Conservation (phyloP, 2,329 filamentous ascomycete genomes). For the Clarireedia monteithiana region DNA sequence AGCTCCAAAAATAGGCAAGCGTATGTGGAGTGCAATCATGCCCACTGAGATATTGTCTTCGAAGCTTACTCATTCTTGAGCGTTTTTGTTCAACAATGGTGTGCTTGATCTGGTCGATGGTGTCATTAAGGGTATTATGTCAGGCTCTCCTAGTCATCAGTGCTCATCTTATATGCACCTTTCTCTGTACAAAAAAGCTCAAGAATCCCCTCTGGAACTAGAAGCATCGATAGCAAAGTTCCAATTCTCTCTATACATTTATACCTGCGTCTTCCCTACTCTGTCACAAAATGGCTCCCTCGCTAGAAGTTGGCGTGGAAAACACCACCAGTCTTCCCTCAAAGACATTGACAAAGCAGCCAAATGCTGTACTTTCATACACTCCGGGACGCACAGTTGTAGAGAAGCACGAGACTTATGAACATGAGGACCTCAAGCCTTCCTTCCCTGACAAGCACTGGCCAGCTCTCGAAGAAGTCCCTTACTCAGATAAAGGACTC, state of each 20-base stretch:
- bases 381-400: constrained; percentile 39
- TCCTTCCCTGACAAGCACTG: constrained; percentile 45
- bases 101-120: constrained; percentile 8
- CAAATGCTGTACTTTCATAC: constrained; percentile 12
- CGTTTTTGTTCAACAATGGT: constrained; percentile 1
- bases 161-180: neutral
- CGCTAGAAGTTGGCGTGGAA: constrained; percentile 12
- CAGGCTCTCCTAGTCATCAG: neutral
- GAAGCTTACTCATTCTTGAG: neutral
- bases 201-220: no score
- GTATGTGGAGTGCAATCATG: neutral
- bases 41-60: neutral
- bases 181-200: no score
- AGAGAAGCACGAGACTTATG: constrained; percentile 40
- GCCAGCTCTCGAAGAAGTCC: constrained; percentile 39
- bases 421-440: constrained; percentile 44
- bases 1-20: neutral
- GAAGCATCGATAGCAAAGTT: neutral
- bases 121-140: neutral
- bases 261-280: neutral
- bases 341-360: neutral
- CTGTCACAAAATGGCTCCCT: constrained; percentile 14
- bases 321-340: constrained; percentile 1
- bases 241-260: neutral
- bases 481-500: constrained; percentile 46